Conservation (phyloP, 2,329 filamentous ascomycete genomes). For the Dothideomycetes sp. region DNA sequence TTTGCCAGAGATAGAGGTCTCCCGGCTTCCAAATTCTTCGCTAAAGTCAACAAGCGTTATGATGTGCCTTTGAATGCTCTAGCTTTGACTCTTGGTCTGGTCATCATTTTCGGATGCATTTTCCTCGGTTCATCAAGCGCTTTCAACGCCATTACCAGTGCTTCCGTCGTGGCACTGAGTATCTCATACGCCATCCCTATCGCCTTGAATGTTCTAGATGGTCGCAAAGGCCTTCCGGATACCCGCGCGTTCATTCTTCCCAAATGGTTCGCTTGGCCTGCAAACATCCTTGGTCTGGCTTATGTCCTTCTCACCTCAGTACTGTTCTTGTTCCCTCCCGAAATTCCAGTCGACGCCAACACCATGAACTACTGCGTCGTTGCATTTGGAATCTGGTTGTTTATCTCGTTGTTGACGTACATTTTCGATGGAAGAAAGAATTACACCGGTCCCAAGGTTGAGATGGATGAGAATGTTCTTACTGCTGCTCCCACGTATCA, state of each 20-base stretch:
- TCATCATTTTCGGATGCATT: constrained; percentile 28
- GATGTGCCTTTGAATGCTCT: constrained; percentile 29
- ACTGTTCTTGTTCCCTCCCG: constrained; percentile 65
- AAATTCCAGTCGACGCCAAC: constrained; percentile 51
- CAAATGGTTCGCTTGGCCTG: constrained; percentile 47
- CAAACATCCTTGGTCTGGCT: constrained; percentile 51
- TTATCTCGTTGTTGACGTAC: constrained; percentile 51
- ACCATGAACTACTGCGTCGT: constrained; percentile 61
- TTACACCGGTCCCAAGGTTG: constrained; percentile 42
- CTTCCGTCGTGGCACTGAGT: constrained; percentile 60
- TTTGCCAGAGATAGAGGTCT: constrained; percentile 30
- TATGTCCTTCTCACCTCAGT: constrained; percentile 65
- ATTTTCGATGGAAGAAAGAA: constrained; percentile 53
- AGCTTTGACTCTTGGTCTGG: constrained; percentile 24
- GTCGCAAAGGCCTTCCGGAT: constrained; percentile 54
- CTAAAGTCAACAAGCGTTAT: constrained; percentile 26
- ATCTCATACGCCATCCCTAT: constrained; percentile 68
- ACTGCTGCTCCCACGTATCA: too few relatives aligned
- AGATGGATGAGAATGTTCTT: constrained; percentile 22
- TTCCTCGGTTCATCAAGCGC: constrained; percentile 29
- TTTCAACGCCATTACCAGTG: constrained; percentile 30
- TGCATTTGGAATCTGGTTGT: constrained; percentile 48
- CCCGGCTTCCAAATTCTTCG: constrained; percentile 27
- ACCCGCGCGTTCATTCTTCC: constrained; percentile 48
- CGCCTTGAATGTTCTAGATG: constrained; percentile 57